Evolutionary conservation across 768 basidiomycete species (phyloP), one percentile per base, ranked within the genome.

Genomic region (Boletus insuetus): DNA sequence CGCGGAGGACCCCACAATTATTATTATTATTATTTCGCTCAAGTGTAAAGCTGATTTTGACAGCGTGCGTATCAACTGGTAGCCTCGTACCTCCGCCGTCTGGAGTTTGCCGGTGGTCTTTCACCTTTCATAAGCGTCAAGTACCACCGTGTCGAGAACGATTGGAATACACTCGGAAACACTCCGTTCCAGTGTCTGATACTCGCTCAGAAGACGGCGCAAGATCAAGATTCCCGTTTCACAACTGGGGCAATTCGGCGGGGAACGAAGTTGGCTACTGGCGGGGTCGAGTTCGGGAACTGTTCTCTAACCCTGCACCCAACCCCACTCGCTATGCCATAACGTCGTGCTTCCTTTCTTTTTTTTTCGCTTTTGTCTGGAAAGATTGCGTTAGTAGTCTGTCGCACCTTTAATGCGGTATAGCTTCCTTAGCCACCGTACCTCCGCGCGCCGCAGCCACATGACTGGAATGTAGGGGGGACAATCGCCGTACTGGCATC

Each of bases 51-150:
- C 43, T 35, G 14, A 39, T 12, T 60, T 48, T 66, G 58, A 69
- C 65, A 71, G 63, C 63, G 68, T 67, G 58, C 55, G 56, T 47
- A 58, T 35, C 46, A 53, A 22, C 48, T 37, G 32, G 35, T 46
- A 49, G 3, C 19, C 35, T 54, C 43, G 41, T 60, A 63, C 49
- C 31, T 47, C 57, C 58, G 60, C 54, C 20, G 47, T 40, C 53
- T 59, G 58, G 54, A 59, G 19, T 56, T 59, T 56, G 44, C 56
- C 58, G 53, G 47, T 43, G 24, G 44, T 22, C 50, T 54, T 51
- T 35, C 24, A 45, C 29, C 44, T 48, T 54, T 42, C 38, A 53
- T 55, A 51, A 29, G 26, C 49, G 40, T 26, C n/a, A 31, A 46
- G 53, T 58, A 49, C 24, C 45, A 47, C 58, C 40, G 41, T 46